Base-by-base conservation (phyloP, 495 filamentous ascomycete genomes). In the Viridothelium virens region DNA sequence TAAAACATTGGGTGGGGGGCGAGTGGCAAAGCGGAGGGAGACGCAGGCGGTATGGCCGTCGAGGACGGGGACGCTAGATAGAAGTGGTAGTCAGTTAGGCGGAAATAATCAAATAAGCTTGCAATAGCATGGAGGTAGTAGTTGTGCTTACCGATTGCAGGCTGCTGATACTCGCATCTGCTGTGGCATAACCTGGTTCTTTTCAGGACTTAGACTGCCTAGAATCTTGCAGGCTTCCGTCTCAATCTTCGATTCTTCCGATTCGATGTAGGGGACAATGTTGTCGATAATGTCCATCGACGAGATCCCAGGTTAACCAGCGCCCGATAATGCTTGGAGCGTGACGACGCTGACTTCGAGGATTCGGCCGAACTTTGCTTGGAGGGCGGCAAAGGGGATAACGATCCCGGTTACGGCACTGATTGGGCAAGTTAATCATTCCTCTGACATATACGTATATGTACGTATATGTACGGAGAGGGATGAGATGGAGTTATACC, bases 271-370 rank as follows among this genome's bases (percentile, higher is more conserved):
- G 6, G 75, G 75, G 10, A 77, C 72, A 33, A 77, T 71, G 62
- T 77, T 77, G 70, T 77, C 75, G 18, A 77, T 68, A 50, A 77
- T 76, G 61, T 77, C 75, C 74, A 78, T 77, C 69, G 69, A 72
- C 63, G 71, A 73, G 59, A 77, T 73, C 25, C 75, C 75, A 37
- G 75, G 75, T 56, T 77, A 77, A 6, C 75, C 75, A 4, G 74
- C 75, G 34, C 75, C 75, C 10, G 75, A 77, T 2, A 76, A 71
- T 34, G 75, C 75, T 64, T 77, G 75, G 75, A 77, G 72, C 9
- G 75, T 76, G 18, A 77, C 75, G 7, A 76, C 70, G 39, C 68
- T 71, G 41, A 75, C 75, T 61, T 74, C 65, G 25, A 71, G 71
- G 10, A 77, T 61, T 11, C 75, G 73, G 34, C 75, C 75, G 48